phyloP scores from a whole-genome alignment of 768 basidiomycete species.

The Boletellus ananiceps region DNA sequence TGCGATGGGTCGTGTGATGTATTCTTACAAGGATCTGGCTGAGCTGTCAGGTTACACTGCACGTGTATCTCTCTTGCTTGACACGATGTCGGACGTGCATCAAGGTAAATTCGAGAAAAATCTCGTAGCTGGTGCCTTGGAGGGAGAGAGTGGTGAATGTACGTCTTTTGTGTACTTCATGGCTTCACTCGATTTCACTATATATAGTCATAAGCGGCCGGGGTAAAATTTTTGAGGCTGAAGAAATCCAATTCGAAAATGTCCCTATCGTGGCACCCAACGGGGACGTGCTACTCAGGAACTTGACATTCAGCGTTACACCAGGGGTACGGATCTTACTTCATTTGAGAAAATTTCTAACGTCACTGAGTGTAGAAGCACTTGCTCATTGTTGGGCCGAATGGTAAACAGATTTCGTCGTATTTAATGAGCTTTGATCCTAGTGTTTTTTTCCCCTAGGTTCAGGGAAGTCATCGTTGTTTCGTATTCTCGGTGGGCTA shows the following conservation, averaged over 20 bases:
- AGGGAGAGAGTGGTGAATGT: constrained; percentile 76
- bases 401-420: constrained; percentile 48
- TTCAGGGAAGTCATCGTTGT: constrained; percentile 86
- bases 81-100: constrained; percentile 85
- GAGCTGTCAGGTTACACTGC: constrained; percentile 96
- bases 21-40: constrained; percentile 93
- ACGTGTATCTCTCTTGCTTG: constrained; percentile 81
- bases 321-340: constrained; percentile 54
- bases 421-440: neutral
- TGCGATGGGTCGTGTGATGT: constrained; percentile 94
- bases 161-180: constrained; percentile 23
- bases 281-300: constrained; percentile 84
- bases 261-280: constrained; percentile 97
- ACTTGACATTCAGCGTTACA: constrained; percentile 84
- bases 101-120: constrained; percentile 86
- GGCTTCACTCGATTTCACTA: neutral
- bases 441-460: constrained; percentile 36
- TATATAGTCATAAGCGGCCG: constrained; percentile 69
- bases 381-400: constrained; percentile 89
- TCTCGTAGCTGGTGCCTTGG: constrained; percentile 68
- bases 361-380: constrained; percentile 58
- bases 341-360: neutral
- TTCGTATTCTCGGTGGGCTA: constrained; percentile 94
- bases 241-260: constrained; percentile 87
- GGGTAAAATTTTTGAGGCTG: constrained; percentile 76